Evolutionary conservation across 1,139 yeast species (phyloP).

Genomic region (Yamadazyma sp.): DNA sequence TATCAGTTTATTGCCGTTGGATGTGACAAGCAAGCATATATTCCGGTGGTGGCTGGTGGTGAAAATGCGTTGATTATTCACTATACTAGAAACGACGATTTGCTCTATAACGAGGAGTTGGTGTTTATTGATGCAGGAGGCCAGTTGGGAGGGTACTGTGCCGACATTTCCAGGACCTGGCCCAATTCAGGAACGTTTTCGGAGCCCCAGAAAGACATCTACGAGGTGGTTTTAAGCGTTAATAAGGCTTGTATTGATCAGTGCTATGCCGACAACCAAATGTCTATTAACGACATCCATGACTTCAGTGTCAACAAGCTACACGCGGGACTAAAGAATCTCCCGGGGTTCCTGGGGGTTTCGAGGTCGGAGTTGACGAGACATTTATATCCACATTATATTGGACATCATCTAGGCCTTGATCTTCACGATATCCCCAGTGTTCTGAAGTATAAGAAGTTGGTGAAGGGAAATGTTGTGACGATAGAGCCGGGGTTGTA

Average conservation of each 20-base stretch:
- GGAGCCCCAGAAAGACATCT: slow-evolving; percentile 78
- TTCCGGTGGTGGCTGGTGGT: slow-evolving; percentile 97
- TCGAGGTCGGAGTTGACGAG: slow-evolving; percentile 53
- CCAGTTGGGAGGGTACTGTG: slow-evolving; percentile 86
- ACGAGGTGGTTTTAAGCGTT: slow-evolving; percentile 82
- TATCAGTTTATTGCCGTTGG: slow-evolving; percentile 84
- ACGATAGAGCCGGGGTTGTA: slow-evolving; percentile 96
- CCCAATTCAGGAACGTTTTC: slow-evolving; percentile 74
- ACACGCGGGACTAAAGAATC: slow-evolving; percentile 63
- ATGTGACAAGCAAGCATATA: slow-evolving; percentile 84
- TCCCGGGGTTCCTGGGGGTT: slow-evolving; percentile 60
- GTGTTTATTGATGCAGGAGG: slow-evolving; percentile 97
- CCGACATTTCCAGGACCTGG: slow-evolving; percentile 97
- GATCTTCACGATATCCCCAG: slow-evolving; percentile 87
- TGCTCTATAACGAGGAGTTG: slow-evolving; percentile 70
- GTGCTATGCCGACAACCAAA: slow-evolving; percentile 52
- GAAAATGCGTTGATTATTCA: slow-evolving; percentile 83
- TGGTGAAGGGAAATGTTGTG: slow-evolving; percentile 68
- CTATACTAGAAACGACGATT: slow-evolving; percentile 85
- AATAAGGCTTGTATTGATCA: slow-evolving; percentile 75
- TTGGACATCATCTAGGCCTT: slow-evolving; percentile 93
- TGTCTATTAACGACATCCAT: slow-evolving; percentile 76
- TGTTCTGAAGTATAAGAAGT: slow-evolving; percentile 49
- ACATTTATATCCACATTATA: slow-evolving; percentile 82
- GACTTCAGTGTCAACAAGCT: slow-evolving; percentile 60